Evolutionary conservation across 495 filamentous ascomycete genomes (phyloP).

Genomic region (Hypoxylon intermedium): DNA sequence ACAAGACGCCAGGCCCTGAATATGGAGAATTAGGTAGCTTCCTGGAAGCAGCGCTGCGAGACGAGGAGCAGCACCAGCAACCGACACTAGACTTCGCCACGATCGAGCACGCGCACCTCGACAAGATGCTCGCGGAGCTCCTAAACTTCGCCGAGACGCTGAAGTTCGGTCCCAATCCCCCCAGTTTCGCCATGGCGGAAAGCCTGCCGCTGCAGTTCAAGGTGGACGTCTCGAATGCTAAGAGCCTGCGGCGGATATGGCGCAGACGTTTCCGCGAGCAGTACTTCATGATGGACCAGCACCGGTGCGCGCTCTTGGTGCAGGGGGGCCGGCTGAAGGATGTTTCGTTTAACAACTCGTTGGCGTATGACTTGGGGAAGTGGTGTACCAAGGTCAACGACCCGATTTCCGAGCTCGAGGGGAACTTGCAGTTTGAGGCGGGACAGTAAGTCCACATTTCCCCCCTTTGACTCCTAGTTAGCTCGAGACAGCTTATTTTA

Average conservation of each 20-base stretch:
- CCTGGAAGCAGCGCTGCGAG: constrained; percentile 44
- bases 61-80: constrained; percentile 34
- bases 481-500: constrained; percentile 5
- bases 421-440: constrained; percentile 40
- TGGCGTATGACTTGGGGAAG: constrained; percentile 24
- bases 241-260: constrained; percentile 49
- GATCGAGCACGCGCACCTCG: constrained; percentile 50
- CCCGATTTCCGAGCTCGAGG: constrained; percentile 41
- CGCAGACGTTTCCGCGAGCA: constrained; percentile 43
- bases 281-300: constrained; percentile 52
- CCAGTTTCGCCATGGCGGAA: neutral
- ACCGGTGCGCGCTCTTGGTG: constrained; percentile 42
- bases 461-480: neutral
- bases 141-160: constrained; percentile 30
- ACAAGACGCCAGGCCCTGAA: constrained; percentile 27
- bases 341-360: constrained; percentile 38
- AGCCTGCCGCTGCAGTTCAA: constrained; percentile 24
- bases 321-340: constrained; percentile 44
- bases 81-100: constrained; percentile 41
- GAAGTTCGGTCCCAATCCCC: constrained; percentile 1
- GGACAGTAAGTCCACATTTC: constrained; percentile 41
- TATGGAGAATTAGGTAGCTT: constrained; percentile 41
- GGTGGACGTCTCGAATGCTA: constrained; percentile 36
- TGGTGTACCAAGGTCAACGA: constrained; percentile 38
- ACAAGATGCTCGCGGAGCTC: constrained; percentile 51